These are phyloP conservation scores for Breviolum minutum DNA, from an alignment of 73 alveolate species.

Conservation along the genomic window DNA sequence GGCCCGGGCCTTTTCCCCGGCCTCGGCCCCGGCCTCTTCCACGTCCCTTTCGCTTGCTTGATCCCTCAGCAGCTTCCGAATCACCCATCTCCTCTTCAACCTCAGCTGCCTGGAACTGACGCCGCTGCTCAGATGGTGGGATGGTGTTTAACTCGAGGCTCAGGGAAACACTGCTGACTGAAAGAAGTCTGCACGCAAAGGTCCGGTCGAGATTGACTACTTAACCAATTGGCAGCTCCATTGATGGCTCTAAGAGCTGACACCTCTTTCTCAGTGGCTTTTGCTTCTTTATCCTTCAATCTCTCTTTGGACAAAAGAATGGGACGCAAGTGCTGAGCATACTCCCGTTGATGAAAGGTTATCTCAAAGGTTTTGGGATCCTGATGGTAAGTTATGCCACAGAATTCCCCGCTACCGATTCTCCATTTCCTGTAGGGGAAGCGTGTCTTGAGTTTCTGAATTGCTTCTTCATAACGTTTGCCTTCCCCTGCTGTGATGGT, in stretches of 20 bases:
- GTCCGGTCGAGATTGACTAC: neutral
- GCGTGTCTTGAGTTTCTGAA: neutral
- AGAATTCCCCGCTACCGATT: neutral
- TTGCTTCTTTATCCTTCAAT: neutral
- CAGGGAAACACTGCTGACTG: neutral
- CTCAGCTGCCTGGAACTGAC: too few species aligned
- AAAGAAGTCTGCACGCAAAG: constrained; percentile 1
- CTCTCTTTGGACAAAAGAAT: neutral
- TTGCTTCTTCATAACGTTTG: neutral
- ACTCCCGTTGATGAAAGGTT: neutral
- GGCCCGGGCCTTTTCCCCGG: too few species aligned
- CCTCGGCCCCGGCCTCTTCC: too few species aligned
- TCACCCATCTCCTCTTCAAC: too few species aligned
- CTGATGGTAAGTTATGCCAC: neutral
- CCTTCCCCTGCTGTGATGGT: neutral
- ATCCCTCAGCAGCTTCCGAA: too few species aligned
- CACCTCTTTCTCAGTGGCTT: constrained; percentile 5
- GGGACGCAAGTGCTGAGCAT: neutral
- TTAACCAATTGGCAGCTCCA: constrained; percentile 23
- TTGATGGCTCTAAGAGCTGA: neutral
- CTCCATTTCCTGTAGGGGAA: constrained; percentile 59
- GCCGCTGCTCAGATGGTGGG: too few species aligned
- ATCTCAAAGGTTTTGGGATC: constrained; percentile 1
- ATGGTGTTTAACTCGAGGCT: neutral
- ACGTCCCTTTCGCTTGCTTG: too few species aligned